phyloP scores from a whole-genome alignment of 495 filamentous ascomycete genomes.

The Platismatia glauca region DNA sequence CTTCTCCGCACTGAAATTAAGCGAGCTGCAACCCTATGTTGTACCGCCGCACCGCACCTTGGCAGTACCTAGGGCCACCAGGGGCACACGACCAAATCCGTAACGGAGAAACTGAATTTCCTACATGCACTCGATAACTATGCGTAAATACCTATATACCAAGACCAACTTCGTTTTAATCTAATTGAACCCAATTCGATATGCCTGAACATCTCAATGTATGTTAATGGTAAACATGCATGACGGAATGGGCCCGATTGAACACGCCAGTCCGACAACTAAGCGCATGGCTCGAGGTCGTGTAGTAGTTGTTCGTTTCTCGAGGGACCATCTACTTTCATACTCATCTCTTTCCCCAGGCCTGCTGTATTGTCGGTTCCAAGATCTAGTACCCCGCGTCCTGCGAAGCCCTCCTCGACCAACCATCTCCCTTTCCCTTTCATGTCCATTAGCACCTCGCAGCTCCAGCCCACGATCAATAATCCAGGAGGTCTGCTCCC shows the following conservation, averaged over 20 bases:
- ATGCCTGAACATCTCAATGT: not conserved
- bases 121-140: no score
- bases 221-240: no score
- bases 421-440: slow-evolving; percentile 57
- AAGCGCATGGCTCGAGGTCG: not conserved
- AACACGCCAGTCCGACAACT: not conserved
- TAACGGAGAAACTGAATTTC: no score
- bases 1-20: not conserved
- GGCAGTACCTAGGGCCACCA: not conserved
- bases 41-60: not conserved
- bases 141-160: not conserved
- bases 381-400: slow-evolving; percentile 41
- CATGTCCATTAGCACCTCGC: slow-evolving; percentile 58
- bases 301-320: not conserved
- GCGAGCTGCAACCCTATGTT: not conserved
- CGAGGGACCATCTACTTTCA: slow-evolving; percentile 6
- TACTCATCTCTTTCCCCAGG: slow-evolving; percentile 10
- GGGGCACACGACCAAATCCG: no score
- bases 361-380: slow-evolving; percentile 23
- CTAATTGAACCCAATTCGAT: not conserved
- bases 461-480: slow-evolving; percentile 79
- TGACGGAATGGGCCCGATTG: not conserved
- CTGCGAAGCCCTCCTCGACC: slow-evolving; percentile 83
- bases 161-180: not conserved
- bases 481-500: slow-evolving; percentile 85